A percentile compares a stretch with the other conserved stretches of the same genome.
phyloP scores from a whole-genome alignment of 2,329 filamentous ascomycete species.

The Fusarium dlaminii region DNA sequence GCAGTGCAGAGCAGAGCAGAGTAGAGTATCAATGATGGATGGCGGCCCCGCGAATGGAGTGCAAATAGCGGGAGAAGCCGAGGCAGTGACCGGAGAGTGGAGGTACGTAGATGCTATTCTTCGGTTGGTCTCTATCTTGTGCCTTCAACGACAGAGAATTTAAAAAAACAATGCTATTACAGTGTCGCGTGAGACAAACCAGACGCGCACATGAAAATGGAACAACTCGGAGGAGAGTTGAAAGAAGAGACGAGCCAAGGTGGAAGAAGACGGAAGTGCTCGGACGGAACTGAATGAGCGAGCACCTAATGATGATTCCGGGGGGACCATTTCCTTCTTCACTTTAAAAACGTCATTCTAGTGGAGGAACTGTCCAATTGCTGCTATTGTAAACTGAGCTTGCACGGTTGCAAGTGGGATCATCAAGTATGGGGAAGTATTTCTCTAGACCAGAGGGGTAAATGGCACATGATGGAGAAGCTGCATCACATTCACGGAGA shows the following conservation, averaged over 20 bases:
- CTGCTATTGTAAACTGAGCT: constrained; percentile 7
- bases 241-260: background rate
- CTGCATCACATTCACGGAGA: constrained; percentile 13
- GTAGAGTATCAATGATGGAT: constrained; percentile 23
- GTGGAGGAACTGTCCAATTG: constrained; percentile 24
- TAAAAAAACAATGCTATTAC: background rate
- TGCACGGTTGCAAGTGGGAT: constrained; percentile 30
- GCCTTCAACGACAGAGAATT: constrained; percentile 8
- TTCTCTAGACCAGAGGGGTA: constrained; percentile 9
- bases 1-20: background rate
- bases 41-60: constrained; percentile 39
- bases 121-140: constrained; percentile 15
- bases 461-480: constrained; percentile 33
- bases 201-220: constrained; percentile 25
- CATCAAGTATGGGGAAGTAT: constrained; percentile 37
- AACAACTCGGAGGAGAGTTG: constrained; percentile 16
- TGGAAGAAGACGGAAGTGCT: constrained; percentile 37
- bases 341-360: constrained; percentile 33
- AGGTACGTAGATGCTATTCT: constrained; percentile 14
- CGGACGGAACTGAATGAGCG: constrained; percentile 26
- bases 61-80: constrained; percentile 42
- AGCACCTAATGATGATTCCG: constrained; percentile 30
- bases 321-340: constrained; percentile 1
- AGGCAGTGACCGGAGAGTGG: constrained; percentile 34
- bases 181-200: constrained; percentile 23